Conservation (phyloP, 106 monocot species). For the Dioscorea dumetorum region DNA sequence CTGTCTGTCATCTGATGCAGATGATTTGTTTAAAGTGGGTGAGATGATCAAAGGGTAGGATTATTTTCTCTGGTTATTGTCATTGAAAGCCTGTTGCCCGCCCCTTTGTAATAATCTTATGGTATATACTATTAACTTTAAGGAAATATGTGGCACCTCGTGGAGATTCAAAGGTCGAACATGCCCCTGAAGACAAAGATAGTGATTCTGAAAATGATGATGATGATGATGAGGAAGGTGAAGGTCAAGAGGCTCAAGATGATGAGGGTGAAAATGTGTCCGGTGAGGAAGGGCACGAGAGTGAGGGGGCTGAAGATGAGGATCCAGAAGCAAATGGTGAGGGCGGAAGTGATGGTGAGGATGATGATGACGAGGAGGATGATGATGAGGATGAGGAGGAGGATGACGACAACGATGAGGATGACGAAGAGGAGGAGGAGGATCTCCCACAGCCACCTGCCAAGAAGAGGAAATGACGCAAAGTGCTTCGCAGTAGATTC, state of each 20-base stretch:
- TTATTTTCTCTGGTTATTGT: background rate
- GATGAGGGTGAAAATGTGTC: slow-evolving; percentile 10
- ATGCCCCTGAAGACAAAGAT: slow-evolving; percentile 19
- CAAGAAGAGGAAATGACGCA: slow-evolving; percentile 23
- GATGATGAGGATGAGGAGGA: slow-evolving; percentile 18
- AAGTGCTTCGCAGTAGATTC: background rate
- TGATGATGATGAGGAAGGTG: slow-evolving; percentile 20
- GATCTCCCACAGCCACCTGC: slow-evolving; percentile 13
- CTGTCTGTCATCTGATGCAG: background rate
- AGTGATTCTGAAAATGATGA: slow-evolving; percentile 22
- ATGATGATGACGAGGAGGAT: slow-evolving; percentile 13
- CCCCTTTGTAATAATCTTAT: no score
- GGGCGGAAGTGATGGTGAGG: slow-evolving; percentile 1
- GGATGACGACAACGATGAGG: slow-evolving; percentile 12
- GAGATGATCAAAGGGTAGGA: slow-evolving; percentile 7
- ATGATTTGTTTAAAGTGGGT: background rate
- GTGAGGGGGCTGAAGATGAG: slow-evolving; percentile 10
- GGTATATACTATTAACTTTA: no score
- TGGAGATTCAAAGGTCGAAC: slow-evolving; percentile 5
- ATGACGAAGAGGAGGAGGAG: slow-evolving; percentile 16
- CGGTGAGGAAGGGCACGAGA: slow-evolving; percentile 13
- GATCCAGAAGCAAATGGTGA: slow-evolving; percentile 17
- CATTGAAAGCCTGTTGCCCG: no score
- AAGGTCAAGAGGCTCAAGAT: slow-evolving; percentile 1
- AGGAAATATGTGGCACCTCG: no score